Base-by-base conservation (phyloP, 2,329 filamentous ascomycete genomes). In the Pyricularia sp. region DNA sequence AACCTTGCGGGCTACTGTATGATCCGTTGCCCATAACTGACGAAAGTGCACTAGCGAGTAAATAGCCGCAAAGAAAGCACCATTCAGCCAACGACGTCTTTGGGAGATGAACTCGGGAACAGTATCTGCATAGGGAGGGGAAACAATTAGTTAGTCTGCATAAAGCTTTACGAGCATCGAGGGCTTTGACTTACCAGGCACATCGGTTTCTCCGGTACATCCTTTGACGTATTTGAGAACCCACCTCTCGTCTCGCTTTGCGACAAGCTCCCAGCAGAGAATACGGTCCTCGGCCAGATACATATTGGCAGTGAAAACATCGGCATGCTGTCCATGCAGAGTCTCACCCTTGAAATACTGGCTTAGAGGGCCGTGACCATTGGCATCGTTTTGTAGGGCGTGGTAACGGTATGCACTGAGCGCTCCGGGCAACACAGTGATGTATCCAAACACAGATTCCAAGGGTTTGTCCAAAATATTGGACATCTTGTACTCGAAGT, bases 331-430 rank as follows among this genome's bases (percentile, higher is more conserved):
- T 16, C 94, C 94, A 72, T 97, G 94, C 30, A 99, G 80, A 1
- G 93, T 97, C 76, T 99, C 94, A 69, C 96, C 96, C 80, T 97
- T 97, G 85, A 99, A 99, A 75, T 99, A 99, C 77, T 97, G 94
- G 73, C 93, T 96, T 62, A 99, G 79, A 0, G 94, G 94, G 0
- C 94, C 94, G 72, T 97, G 92, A 0, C 94, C 96, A 8, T 91
- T 96, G 72, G 93, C 89, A 72, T 99, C 94, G 72, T 99, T 99
- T 73, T 99, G 94, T 68, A 99, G 78, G 2, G 94, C 94, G 70
- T 97, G 91, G 75, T 96, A 99, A 57, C 96, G 86, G 74, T 99
- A 99, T 1, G 94, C 94, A 73, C 91, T 96, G 64, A 99, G 83
- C 0, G 94, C 94, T 76, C 94, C 96, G 0, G 94, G 96, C 68